Base-by-base conservation (phyloP, 1,284 basidiomycete genomes). In the Pseudozyma thailandica region DNA sequence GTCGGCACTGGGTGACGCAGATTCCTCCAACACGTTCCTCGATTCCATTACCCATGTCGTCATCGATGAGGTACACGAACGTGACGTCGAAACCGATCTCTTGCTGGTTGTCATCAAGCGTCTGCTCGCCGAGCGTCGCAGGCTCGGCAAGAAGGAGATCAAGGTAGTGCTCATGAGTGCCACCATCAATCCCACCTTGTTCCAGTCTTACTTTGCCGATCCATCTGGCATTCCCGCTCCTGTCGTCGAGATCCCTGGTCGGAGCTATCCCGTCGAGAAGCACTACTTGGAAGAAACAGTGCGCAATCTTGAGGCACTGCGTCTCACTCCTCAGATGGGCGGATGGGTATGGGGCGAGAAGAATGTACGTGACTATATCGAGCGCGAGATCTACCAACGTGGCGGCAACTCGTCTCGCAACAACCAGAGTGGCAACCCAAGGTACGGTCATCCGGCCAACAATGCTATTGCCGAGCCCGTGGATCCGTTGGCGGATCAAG, bases 51-150 rank as follows among this genome's bases (percentile, higher is more conserved):
- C 94, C 8, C 94, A 98, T 84, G 88, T 98, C 62, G 85, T 97
- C 37, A 92, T 97, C 39, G 94, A 98, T 83, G 94, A 98, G 84
- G 94, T 95, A 3, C 94, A 98, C 83, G 94, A 97, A 84, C 90
- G 94, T 28, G 94, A 96, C 78, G 89, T 97, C 57, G 94, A 97
- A 81, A 96, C 93, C 0, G 95, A 98, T 83, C 85, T 98, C 44
- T 84, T 95, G 44, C 88, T 98, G 9, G 92, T 95, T 57, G 92
- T 95, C 13, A 87, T 98, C 70, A 94, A 95, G 84, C 89, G 92
- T 21, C 84, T 96, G 20, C 83, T 96, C 72, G 88, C 87, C 6
- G 90, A 94, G 71, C 88, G 94, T 70, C 74, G 80, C 50, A 90
- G 88, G 77, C 86, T 87, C 4, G 88, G 89, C 70, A 88, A 88